Evolutionary conservation across 768 basidiomycete genomes (phyloP), one percentile per base, ranked within the genome.

Genomic region (Brasilioporus rufonigricans): DNA sequence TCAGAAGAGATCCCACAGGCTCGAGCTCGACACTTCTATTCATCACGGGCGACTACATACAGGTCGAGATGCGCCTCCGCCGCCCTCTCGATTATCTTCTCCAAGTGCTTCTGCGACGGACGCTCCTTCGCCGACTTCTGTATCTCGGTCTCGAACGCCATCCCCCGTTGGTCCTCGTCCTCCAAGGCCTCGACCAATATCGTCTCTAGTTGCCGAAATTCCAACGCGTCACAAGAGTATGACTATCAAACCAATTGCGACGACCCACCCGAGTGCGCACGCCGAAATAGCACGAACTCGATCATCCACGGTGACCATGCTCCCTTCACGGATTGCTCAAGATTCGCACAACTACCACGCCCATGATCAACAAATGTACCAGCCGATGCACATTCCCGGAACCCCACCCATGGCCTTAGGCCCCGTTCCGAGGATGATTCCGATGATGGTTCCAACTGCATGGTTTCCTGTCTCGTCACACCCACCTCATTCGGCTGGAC

Each of bases 101-200:
- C 69, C 72, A 6, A 58, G 48, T 31, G 43, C 47, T 36, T 24
- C 53, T 40, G 12, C 51, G 32, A 50, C 50, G 23, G 47, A 59
- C 7, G 23, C 53, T 44, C 49, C 60, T n/a, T 64, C 65, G 23
- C 48, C 60, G 41, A 51, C 50, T 43, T 60, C 66, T 1, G 31
- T 65, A 31, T 73, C 74, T 56, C 74, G 76, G 41, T 72, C 76
- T 45, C 73, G 77, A 40, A 74, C 79, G 3, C 69, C 76, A 6
- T 80, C 80, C 21, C 81, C 81, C n/a, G 70, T 73, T 21, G 82
- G 81, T 16, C 81, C 82, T 8, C 76, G 83, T 5, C 68, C 76
- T 14, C 69, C 51, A 49, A 72, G 55, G 57, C 54, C 57, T 35
- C 67, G 69, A 19, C 72, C 67, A 1, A 55, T 67, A 45, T 67